Percentiles rank a stretch among this genome's conserved stretches.
phyloP scores from a whole-genome alignment of 1,284 basidiomycete genomes.

The Marasmius tenuissimus region DNA sequence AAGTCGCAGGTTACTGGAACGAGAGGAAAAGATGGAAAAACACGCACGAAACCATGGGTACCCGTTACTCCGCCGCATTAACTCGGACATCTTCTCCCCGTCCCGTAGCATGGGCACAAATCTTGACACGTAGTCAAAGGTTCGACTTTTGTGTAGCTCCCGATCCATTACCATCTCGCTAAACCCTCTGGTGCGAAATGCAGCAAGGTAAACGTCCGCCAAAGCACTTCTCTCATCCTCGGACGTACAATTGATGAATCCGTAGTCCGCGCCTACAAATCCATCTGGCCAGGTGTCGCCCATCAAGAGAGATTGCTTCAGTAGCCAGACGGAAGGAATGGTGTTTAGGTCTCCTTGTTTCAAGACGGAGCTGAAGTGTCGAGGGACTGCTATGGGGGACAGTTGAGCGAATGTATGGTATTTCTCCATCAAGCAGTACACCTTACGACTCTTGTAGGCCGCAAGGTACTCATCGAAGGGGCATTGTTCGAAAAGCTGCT shows the following conservation, averaged over 20 bases:
- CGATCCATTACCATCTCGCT: slow-evolving; percentile 34
- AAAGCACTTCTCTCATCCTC: slow-evolving; percentile 24
- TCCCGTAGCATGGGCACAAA: slow-evolving; percentile 9
- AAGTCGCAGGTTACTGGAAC: too few species aligned
- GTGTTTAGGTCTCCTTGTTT: neutral
- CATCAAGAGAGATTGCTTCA: slow-evolving; percentile 31
- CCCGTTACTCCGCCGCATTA: slow-evolving; percentile 23
- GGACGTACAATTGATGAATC: slow-evolving; percentile 34
- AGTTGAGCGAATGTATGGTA: slow-evolving; percentile 12
- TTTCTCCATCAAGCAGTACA: slow-evolving; percentile 25
- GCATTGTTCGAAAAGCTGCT: slow-evolving; percentile 23
- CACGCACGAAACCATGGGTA: too few species aligned
- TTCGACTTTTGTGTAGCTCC: slow-evolving; percentile 29
- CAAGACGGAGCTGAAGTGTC: slow-evolving; percentile 22
- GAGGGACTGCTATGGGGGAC: slow-evolving; percentile 18
- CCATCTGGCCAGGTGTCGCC: slow-evolving; percentile 9
- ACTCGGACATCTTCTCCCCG: slow-evolving; percentile 19
- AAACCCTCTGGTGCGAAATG: slow-evolving; percentile 21
- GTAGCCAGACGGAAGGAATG: slow-evolving; percentile 36
- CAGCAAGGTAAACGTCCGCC: slow-evolving; percentile 28
- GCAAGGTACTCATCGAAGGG: slow-evolving; percentile 32
- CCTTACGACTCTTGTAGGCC: slow-evolving; percentile 22
- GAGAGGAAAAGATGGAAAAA: too few species aligned
- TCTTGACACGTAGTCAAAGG: slow-evolving; percentile 28
- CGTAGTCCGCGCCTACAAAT: slow-evolving; percentile 32